phyloP scores from a whole-genome alignment of 2,329 filamentous ascomycete genomes.

The Fusarium multiceps region DNA sequence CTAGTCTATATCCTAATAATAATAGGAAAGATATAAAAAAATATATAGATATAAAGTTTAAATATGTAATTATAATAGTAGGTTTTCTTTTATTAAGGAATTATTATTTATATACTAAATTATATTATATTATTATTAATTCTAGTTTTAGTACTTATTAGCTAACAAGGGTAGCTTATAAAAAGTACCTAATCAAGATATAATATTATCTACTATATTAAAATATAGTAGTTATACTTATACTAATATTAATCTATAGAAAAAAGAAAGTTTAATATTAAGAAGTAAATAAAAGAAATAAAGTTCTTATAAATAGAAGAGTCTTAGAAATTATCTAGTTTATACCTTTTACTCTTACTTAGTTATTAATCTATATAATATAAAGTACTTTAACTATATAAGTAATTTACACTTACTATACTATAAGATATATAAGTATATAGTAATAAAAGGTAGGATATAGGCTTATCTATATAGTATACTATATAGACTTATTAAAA shows the following conservation, averaged over 20 bases:
- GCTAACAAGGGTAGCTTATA: conserved; percentile 7
- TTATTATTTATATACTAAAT: conserved; percentile 1
- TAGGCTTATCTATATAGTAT: background rate
- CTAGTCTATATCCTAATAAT: background rate
- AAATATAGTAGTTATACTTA: background rate
- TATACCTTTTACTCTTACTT: background rate
- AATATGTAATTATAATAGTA: background rate
- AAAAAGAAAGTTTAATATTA: conserved; percentile 12
- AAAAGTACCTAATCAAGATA: conserved; percentile 4
- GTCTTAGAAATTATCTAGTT: background rate
- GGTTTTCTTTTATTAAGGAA: background rate
- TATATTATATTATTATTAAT: background rate
- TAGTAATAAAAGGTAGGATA: conserved; percentile 1
- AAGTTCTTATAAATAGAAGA: background rate
- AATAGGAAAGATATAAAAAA: conserved; percentile 2
- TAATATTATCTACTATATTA: background rate
- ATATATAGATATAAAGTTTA: background rate
- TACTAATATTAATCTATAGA: background rate
- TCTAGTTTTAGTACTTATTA: background rate
- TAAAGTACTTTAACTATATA: conserved; percentile 4
- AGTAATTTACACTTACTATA: background rate
- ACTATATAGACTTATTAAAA: background rate
- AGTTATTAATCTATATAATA: conserved; percentile 2
- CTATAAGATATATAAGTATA: conserved; percentile 7
- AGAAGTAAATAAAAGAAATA: conserved; percentile 1